phyloP scores from a whole-genome alignment of 1,284 basidiomycete genomes.

The Inonotus obliquus region DNA sequence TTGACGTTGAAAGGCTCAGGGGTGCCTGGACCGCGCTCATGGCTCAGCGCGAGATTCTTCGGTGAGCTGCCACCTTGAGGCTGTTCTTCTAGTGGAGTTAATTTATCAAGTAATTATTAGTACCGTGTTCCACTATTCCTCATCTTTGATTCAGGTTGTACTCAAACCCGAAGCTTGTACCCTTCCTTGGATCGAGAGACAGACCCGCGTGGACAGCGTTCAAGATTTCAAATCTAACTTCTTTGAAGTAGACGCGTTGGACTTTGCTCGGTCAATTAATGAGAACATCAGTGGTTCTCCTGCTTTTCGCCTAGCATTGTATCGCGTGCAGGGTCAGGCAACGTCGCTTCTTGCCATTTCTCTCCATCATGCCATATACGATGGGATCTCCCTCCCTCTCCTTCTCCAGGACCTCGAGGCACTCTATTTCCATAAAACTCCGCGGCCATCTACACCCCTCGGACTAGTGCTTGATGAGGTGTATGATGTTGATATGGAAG shows the following conservation, averaged over 20 bases:
- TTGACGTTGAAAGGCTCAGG: constrained; percentile 27
- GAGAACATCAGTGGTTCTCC: constrained; percentile 29
- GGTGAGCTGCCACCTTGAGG: constrained; percentile 29
- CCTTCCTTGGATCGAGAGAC: constrained; percentile 29
- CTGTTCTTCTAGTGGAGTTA: background rate
- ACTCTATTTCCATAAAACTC: constrained; percentile 25
- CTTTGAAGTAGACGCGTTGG: constrained; percentile 27
- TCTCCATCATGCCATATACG: constrained; percentile 45
- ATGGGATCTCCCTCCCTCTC: constrained; percentile 41
- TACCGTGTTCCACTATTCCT: constrained; percentile 42
- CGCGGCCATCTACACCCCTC: constrained; percentile 23
- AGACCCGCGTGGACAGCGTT: constrained; percentile 17
- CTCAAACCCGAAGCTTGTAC: constrained; percentile 26
- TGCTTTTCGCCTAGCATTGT: constrained; percentile 34
- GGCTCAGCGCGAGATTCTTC: constrained; percentile 34
- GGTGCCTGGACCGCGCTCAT: constrained; percentile 35
- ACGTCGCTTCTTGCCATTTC: constrained; percentile 33
- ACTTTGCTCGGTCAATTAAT: constrained; percentile 35
- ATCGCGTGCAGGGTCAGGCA: constrained; percentile 14
- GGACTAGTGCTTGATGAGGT: constrained; percentile 33
- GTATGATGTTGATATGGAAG: constrained; percentile 25
- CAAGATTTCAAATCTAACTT: constrained; percentile 32
- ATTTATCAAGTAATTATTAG: constrained; percentile 24
- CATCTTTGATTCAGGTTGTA: constrained; percentile 38
- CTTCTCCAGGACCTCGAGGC: constrained; percentile 37